Evolutionary conservation across 2,329 filamentous ascomycete species (phyloP).

Genomic region (Colletotrichum liaoningense): DNA sequence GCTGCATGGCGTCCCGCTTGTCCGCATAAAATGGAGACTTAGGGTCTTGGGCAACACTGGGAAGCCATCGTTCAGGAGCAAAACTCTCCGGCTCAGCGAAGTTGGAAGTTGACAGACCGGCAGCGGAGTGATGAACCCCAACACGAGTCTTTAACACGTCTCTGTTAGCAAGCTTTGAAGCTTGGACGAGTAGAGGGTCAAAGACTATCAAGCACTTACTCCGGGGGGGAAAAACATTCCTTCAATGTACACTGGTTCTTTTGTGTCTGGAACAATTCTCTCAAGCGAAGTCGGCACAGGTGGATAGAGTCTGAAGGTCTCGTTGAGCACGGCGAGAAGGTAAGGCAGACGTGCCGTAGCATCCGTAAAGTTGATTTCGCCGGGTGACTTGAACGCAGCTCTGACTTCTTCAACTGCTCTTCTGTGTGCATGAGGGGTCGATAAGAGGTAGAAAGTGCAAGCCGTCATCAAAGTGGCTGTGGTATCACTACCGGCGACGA

Average conservation of each 20-base stretch:
- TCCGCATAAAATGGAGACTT: constrained; percentile 15
- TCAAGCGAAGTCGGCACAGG: background rate
- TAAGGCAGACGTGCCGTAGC: constrained; percentile 42
- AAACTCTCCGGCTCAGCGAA: constrained; percentile 58
- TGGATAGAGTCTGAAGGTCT: constrained; percentile 17
- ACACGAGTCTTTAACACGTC: constrained; percentile 40
- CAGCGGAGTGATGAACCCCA: constrained; percentile 50
- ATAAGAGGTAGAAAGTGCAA: constrained; percentile 15
- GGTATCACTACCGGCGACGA: constrained; percentile 47
- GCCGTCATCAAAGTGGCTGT: constrained; percentile 45
- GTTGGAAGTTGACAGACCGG: constrained; percentile 37
- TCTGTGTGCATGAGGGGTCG: constrained; percentile 22
- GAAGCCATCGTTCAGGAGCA: constrained; percentile 54
- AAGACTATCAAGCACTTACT: background rate
- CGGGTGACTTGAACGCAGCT: constrained; percentile 43
- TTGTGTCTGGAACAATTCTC: background rate
- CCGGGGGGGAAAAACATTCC: background rate
- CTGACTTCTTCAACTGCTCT: constrained; percentile 51
- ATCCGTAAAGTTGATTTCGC: constrained; percentile 50
- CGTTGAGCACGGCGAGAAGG: constrained; percentile 24
- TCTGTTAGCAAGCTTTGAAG: background rate
- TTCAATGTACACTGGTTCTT: background rate
- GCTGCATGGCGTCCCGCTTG: constrained; percentile 19
- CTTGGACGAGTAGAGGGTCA: background rate
- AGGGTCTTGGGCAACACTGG: constrained; percentile 30